phyloP scores from a whole-genome alignment of 2,329 filamentous ascomycete species.

The Aureobasidium lini region DNA sequence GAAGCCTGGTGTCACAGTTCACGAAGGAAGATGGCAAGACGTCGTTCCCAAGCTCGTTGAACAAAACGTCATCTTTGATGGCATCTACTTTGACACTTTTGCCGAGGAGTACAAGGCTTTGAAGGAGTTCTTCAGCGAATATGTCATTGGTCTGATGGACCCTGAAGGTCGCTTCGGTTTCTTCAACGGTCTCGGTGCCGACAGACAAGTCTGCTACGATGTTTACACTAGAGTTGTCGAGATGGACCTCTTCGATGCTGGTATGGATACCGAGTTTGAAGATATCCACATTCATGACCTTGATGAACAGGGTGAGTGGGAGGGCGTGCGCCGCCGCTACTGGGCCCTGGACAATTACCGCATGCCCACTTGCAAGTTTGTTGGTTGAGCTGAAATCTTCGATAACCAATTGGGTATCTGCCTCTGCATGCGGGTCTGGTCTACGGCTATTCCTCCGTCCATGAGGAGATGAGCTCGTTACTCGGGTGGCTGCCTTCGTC shows the following conservation, averaged over 20 bases:
- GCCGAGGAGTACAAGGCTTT: conserved; percentile 87
- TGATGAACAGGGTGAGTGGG: conserved; percentile 69
- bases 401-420: conserved; percentile 4
- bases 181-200: conserved; percentile 76
- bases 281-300: conserved; percentile 68
- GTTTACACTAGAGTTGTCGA: conserved; percentile 90
- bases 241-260: conserved; percentile 81
- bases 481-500: conserved; percentile 34
- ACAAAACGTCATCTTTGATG: conserved; percentile 37
- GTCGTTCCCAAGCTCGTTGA: conserved; percentile 38
- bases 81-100: conserved; percentile 93
- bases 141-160: conserved; percentile 71
- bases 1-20: conserved; percentile 41
- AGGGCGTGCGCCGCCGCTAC: conserved; percentile 79
- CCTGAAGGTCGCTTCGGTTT: conserved; percentile 51
- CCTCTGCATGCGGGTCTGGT: neutral
- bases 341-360: conserved; percentile 79
- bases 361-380: conserved; percentile 66
- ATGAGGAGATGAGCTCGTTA: conserved; percentile 33
- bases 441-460: conserved; percentile 16
- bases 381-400: conserved; percentile 46
- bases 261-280: conserved; percentile 82
- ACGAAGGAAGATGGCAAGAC: conserved; percentile 45
- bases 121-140: conserved; percentile 79
- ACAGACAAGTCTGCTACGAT: conserved; percentile 88